phyloP scores from a whole-genome alignment of 192 early-diverging fungal genomes.

The Mortierella claussenii region DNA sequence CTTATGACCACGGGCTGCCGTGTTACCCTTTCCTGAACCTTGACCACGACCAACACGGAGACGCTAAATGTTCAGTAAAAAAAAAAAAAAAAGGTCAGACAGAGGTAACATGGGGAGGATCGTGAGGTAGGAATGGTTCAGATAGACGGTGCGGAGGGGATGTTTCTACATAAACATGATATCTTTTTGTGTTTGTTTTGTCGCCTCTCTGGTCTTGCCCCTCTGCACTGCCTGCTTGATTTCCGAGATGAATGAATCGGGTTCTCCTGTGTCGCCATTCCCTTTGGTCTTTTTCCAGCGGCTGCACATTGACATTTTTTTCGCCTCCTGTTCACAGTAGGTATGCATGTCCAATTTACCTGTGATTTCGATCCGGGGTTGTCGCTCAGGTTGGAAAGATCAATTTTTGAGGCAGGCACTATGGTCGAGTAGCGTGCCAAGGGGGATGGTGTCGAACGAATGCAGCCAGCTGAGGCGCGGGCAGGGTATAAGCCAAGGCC shows the following conservation, averaged over 20 bases:
- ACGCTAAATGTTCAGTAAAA: constrained; percentile 32
- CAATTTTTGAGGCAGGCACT: constrained; percentile 21
- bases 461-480: neutral
- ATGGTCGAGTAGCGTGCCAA: constrained; percentile 28
- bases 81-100: neutral
- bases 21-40: constrained; percentile 90
- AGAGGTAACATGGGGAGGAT: neutral
- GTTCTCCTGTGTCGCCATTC: too few relatives aligned
- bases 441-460: constrained; percentile 3
- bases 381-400: constrained; percentile 52
- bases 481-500: constrained; percentile 49
- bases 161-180: too few relatives aligned
- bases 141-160: too few relatives aligned
- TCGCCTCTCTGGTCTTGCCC: too few relatives aligned
- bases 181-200: too few relatives aligned
- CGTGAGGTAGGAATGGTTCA: neutral
- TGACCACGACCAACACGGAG: constrained; percentile 83
- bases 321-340: too few relatives aligned
- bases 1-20: constrained; percentile 91
- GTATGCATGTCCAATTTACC: too few relatives aligned
- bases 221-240: too few relatives aligned
- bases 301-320: too few relatives aligned
- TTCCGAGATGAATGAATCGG: neutral
- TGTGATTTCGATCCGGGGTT: constrained; percentile 55
- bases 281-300: too few relatives aligned